Evolutionary conservation across 1,284 basidiomycete genomes (phyloP).

Genomic region (Calocybe gambosa): DNA sequence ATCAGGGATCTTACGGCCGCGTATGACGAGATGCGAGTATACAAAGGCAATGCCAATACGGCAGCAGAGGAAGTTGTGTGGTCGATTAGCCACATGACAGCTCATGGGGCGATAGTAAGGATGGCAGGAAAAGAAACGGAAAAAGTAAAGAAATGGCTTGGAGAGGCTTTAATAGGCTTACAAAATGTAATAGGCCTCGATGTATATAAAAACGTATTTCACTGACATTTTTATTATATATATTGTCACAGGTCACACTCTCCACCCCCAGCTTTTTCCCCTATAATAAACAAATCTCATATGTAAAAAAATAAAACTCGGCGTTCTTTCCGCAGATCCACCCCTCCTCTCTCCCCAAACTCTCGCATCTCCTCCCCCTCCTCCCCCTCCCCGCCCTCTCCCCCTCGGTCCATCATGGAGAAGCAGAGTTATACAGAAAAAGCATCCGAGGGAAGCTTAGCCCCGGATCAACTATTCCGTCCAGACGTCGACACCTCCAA

Average conservation of each 20-base stretch:
- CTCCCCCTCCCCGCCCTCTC: slow-evolving; percentile 3
- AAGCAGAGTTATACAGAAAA: slow-evolving; percentile 10
- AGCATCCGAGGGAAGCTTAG: slow-evolving; percentile 14
- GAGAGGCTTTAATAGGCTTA: slow-evolving; percentile 42
- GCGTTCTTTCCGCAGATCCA: slow-evolving; percentile 12
- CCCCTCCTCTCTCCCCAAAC: slow-evolving; percentile 1
- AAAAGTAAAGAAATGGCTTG: slow-evolving; percentile 65
- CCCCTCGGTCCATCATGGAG: too few relatives aligned
- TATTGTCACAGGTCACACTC: not conserved
- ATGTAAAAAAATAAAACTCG: not conserved
- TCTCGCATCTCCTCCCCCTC: too few relatives aligned
- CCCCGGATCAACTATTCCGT: slow-evolving; percentile 25
- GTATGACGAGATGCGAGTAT: slow-evolving; percentile 57
- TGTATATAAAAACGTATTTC: slow-evolving; percentile 54
- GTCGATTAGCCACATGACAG: slow-evolving; percentile 60
- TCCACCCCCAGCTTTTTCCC: slow-evolving; percentile 7
- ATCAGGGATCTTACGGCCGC: slow-evolving; percentile 39
- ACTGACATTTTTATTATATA: not conserved
- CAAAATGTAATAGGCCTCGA: slow-evolving; percentile 55
- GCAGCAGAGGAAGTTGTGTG: slow-evolving; percentile 62
- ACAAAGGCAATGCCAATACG: slow-evolving; percentile 46
- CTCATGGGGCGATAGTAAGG: slow-evolving; percentile 50
- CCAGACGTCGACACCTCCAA: slow-evolving; percentile 33
- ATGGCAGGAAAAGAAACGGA: slow-evolving; percentile 72
- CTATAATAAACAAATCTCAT: slow-evolving; percentile 18